Evolutionary conservation across 495 filamentous ascomycete genomes (phyloP), one percentile per base, ranked within the genome.

Genomic region (Trichoderma asperelloides): DNA sequence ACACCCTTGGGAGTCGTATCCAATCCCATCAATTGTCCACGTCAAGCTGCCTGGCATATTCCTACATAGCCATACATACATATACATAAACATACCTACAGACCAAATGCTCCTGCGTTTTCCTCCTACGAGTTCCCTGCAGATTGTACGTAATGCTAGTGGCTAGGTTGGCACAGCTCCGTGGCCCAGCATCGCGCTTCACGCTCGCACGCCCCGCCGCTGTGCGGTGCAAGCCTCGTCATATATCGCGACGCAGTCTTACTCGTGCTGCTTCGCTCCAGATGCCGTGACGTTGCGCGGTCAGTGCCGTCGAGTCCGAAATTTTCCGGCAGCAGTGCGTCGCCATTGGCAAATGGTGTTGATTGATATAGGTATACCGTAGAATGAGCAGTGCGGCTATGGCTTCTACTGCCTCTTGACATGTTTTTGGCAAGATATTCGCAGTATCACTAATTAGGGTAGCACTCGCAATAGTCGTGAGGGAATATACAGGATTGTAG

Each of bases 21-120:
- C n/a, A n/a, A n/a, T n/a, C n/a, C n/a, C n/a, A n/a, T n/a, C 43
- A 47, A 47, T 47, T 47, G 43, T 51, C 47, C 47, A 51, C 47
- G 47, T 51, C 47, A 51, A 51, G 47, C 47, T 23, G 47, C 47
- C 47, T 51, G 8, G 18, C 18, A 47, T 47, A 47, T n/a, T 16
- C 18, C 43, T 47, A 47, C 47, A n/a, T 21, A 4, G 5, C 13
- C 15, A 16, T 47, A 12, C 8, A 47, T 47, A 3, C 43, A 47
- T 16, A 6, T 41, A 41, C 40, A 47, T 47, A 15, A 16, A 18
- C 43, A 3, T 8, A 47, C 43, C 12, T 47, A 16, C n/a, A n/a
- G n/a, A n/a, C n/a, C n/a, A n/a, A 37, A 3, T 37, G 33, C 33
- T 37, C 33, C 33, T 2, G 9, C 5, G 33, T 37, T 37, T 37